Percentiles rank a stretch among this genome's conserved stretches.
These are phyloP conservation scores for Cordyceps cateniannulata DNA, from an alignment of 2,329 filamentous ascomycete species.

Conservation along the genomic window DNA sequence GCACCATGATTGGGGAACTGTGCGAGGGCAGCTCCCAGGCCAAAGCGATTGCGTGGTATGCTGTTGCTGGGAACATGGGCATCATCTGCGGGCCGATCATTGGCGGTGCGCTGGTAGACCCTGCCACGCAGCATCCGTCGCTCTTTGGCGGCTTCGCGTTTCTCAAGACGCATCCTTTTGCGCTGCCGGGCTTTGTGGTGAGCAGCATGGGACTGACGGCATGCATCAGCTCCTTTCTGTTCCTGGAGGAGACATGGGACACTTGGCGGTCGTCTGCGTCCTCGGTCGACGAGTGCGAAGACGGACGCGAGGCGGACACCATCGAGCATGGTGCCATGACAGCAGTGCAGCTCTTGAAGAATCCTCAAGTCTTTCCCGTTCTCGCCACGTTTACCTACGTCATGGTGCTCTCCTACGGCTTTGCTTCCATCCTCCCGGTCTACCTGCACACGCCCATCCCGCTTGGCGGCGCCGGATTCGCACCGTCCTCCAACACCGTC, in stretches of 20 bases:
- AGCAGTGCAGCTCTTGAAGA: not conserved
- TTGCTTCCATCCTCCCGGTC: constrained; percentile 61
- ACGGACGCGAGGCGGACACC: too few relatives aligned
- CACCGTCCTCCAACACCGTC: constrained; percentile 55
- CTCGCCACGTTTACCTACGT: not conserved
- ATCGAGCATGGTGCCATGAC: not conserved
- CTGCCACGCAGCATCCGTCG: constrained; percentile 54
- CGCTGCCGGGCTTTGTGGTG: constrained; percentile 46
- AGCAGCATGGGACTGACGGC: constrained; percentile 49
- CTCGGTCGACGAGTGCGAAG: too few relatives aligned
- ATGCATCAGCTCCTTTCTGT: constrained; percentile 45
- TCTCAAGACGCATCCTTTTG: constrained; percentile 46
- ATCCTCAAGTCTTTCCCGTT: not conserved
- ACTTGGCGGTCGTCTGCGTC: not conserved
- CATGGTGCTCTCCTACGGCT: constrained; percentile 47
- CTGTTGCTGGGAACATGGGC: constrained; percentile 67
- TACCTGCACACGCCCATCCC: constrained; percentile 58
- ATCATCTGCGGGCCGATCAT: constrained; percentile 66
- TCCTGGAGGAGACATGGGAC: constrained; percentile 52
- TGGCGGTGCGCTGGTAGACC: constrained; percentile 65
- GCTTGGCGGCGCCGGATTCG: constrained; percentile 61
- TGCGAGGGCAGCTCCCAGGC: constrained; percentile 66
- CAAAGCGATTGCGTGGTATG: constrained; percentile 67
- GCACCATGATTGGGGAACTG: constrained; percentile 43
- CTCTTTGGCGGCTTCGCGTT: constrained; percentile 39